phyloP scores from a whole-genome alignment of 2,329 filamentous ascomycete species.

The Aspergillus sp. region DNA sequence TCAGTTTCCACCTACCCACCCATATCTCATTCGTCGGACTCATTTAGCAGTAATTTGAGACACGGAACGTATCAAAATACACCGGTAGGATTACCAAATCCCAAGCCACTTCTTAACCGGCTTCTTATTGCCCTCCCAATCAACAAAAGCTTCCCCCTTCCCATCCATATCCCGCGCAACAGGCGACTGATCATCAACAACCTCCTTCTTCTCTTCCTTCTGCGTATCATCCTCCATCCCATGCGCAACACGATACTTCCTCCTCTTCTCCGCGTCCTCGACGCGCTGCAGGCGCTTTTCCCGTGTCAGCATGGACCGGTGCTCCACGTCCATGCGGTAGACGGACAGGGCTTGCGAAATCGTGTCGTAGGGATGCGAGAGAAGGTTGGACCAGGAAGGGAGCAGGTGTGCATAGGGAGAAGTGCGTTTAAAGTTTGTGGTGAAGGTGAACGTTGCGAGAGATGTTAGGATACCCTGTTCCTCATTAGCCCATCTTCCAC shows the following conservation, averaged over 20 bases:
- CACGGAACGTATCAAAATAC: not conserved
- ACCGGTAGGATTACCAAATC: conserved; percentile 54
- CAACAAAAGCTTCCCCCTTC: conserved; percentile 23
- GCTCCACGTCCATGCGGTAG: conserved; percentile 66
- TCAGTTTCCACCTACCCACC: not conserved
- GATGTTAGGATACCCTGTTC: conserved; percentile 58
- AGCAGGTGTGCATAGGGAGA: conserved; percentile 77
- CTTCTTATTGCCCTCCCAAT: conserved; percentile 40
- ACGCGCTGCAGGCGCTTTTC: conserved; percentile 66
- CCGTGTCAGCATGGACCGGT: conserved; percentile 60
- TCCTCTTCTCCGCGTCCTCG: conserved; percentile 82
- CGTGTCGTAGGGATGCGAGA: conserved; percentile 63
- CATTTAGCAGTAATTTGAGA: not conserved
- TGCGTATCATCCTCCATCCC: conserved; percentile 57
- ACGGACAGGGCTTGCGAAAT: conserved; percentile 62
- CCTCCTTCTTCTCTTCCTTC: conserved; percentile 27
- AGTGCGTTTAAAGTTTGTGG: conserved; percentile 68
- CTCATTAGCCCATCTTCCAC: conserved; percentile 5
- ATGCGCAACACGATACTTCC: conserved; percentile 78
- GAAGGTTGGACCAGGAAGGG: conserved; percentile 62
- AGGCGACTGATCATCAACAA: conserved; percentile 32
- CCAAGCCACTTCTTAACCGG: conserved; percentile 75
- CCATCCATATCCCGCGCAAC: conserved; percentile 31
- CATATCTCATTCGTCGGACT: not conserved
- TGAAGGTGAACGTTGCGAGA: conserved; percentile 66